phyloP scores from a whole-genome alignment of 2,329 filamentous ascomycete species.

The Chalara sp. region DNA sequence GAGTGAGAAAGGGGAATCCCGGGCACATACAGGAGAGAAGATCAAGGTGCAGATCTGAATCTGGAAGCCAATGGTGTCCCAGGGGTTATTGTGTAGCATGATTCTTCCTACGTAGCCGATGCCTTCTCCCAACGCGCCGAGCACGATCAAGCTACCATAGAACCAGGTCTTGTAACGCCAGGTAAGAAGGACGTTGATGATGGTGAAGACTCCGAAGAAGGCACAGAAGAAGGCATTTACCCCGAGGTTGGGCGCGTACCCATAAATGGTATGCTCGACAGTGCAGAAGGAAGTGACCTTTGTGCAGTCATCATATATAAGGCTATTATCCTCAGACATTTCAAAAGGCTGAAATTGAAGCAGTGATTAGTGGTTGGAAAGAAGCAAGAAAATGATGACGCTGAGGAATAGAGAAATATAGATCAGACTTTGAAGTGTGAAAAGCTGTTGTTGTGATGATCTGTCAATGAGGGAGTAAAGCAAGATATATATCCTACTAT shows the following conservation, averaged over 20 bases:
- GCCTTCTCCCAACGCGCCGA: conserved; percentile 44
- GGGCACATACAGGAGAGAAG: conserved; percentile 21
- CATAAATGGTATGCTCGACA: conserved; percentile 27
- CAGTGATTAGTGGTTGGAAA: no score
- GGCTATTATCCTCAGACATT: no score
- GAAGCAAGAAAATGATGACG: no score
- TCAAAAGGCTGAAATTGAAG: no score
- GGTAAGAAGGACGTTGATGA: conserved; percentile 37
- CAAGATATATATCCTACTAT: no score
- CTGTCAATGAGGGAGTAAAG: no score
- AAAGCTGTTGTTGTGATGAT: no score
- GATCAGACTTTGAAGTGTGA: no score
- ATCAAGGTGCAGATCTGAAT: conserved; percentile 38
- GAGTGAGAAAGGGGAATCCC: neutral
- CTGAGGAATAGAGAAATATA: no score
- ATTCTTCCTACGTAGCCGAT: conserved; percentile 50
- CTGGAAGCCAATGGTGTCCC: conserved; percentile 34
- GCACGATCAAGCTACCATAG: conserved; percentile 37
- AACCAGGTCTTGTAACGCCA: conserved; percentile 45
- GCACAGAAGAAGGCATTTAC: conserved; percentile 48
- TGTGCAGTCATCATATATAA: conserved; percentile 8
- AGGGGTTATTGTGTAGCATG: conserved; percentile 44
- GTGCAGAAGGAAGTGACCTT: conserved; percentile 23
- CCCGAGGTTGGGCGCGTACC: conserved; percentile 48
- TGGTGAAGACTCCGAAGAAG: conserved; percentile 37